Evolutionary conservation across 306 rosid genomes (phyloP), one percentile per base, ranked within the genome.

Genomic region (Medicago lupulina): DNA sequence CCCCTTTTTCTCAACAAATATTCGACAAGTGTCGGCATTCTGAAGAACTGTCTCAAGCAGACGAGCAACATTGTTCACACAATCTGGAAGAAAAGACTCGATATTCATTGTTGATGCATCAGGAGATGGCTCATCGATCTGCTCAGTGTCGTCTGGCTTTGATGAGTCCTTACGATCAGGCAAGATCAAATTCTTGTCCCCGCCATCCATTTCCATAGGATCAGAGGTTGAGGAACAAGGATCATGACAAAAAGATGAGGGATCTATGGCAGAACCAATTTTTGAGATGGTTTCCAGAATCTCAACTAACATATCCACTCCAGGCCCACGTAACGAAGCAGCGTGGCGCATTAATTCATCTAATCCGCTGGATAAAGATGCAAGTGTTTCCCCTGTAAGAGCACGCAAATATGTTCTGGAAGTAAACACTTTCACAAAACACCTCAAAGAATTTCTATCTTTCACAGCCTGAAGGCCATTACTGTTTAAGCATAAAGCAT

Each of bases 341-440:
- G 96, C 93, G 67, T 96, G 99, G 71, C 99, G 98, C 99, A 96
- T 89, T 59, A 96, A 79, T 82, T 96, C 99, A 88, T 96, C 99
- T 76, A 96, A 74, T 19, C 98, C 98, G 81, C 92, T 87, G 71
- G 99, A 92, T 82, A 96, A 86, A 66, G 97, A 88, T 18, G 90
- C 92, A 13, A 92, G 90, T 70, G 94, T 86, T 78, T 96, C 98
- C 69, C 89, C 93, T 21, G 96, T 76, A 65, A 92, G 97, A 55
- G 97, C 90, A 23, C 92, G 93, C 85, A 90, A 58, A 83, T 90
- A 96, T 9, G 87, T 79, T 84, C 85, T 91, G 46, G 97, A 92
- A 77, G 99, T 96, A 74, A 92, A 96, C 76, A 96, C 90, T 78
- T 88, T 90, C 78, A 96, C 97, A 88, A 92, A 92, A 88, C 98